Conservation (phyloP, 2,329 filamentous ascomycete species). For the Bretziella fagacearum region DNA sequence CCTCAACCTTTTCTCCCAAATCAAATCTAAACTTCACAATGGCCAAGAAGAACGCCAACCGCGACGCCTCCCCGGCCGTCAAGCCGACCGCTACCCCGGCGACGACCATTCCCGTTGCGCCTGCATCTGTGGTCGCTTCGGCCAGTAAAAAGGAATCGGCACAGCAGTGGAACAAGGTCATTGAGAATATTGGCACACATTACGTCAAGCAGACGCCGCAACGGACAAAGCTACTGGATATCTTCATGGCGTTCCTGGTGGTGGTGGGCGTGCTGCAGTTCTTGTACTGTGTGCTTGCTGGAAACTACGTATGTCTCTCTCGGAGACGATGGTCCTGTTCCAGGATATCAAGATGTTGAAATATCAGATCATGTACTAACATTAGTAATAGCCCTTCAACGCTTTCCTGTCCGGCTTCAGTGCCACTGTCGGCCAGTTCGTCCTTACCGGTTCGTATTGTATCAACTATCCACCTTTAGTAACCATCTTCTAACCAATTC, state of each 20-base stretch:
- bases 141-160: constrained; percentile 17
- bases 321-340: no score
- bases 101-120: constrained; percentile 9
- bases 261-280: constrained; percentile 83
- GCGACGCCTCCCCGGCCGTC: constrained; percentile 17
- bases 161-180: constrained; percentile 39
- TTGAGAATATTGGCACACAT: constrained; percentile 53
- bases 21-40: constrained; percentile 5
- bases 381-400: constrained; percentile 66
- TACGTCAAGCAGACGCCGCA: constrained; percentile 73
- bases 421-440: constrained; percentile 91
- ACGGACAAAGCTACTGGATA: constrained; percentile 79
- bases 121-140: constrained; percentile 16
- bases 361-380: neutral
- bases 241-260: constrained; percentile 77
- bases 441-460: constrained; percentile 56
- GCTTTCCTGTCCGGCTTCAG: constrained; percentile 93
- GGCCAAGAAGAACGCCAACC: constrained; percentile 13
- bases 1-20: neutral
- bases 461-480: neutral
- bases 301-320: constrained; percentile 69
- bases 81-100: constrained; percentile 14
- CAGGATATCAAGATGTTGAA: neutral
- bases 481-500: neutral
- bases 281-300: constrained; percentile 74